Base-by-base conservation (phyloP, 495 filamentous ascomycete species). In the Endocarpon pusillum region DNA sequence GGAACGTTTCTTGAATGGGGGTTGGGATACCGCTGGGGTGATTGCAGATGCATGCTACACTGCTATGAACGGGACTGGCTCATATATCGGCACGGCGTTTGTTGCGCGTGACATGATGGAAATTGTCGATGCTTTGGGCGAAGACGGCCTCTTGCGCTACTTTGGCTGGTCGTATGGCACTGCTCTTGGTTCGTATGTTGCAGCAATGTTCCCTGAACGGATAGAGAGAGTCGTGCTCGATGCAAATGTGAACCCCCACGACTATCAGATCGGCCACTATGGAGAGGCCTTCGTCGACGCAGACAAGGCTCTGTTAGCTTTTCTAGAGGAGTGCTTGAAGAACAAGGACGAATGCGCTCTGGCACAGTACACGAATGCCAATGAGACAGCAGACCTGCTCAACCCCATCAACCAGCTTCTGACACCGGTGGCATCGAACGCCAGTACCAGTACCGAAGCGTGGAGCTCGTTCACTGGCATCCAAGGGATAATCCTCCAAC, bases 151-250 rank as follows among this genome's bases (percentile, higher is more conserved):
- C 36, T 26, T 67, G 14, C 42, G 56, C 32, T 66, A 54, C 35
- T 66, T 53, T 58, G 57, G 60, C 2, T 46, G 57, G 28, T 61
- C 57, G 4, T 64, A 64, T 29, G 58, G 61, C 8, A 62, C 59
- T 0, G 49, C 47, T 1, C 40, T 64, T 2, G 61, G 61, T 4
- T 54, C 48, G 4, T 59, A 53, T 3, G 36, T 52, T 5, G 57
- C 54, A 12, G 51, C 55, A 33, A 57, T 64, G 53, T 64, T 61
- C 37, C 61, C 61, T 1, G 57, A 62, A 4, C 46, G 53, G n/a
- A 34, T 62, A n/a, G 56, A 53, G 21, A 47, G 44, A 35, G 36
- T 62, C 27, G 42, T 64, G 15, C 32, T 64, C 5, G 59, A 64
- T 29, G 58, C 58, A 4, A 55, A 59, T 14, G 46, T 54, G 26